These are phyloP conservation scores for Ascochyta clinopodiicola DNA, from an alignment of 2,329 filamentous ascomycete species.

Conservation along the genomic window DNA sequence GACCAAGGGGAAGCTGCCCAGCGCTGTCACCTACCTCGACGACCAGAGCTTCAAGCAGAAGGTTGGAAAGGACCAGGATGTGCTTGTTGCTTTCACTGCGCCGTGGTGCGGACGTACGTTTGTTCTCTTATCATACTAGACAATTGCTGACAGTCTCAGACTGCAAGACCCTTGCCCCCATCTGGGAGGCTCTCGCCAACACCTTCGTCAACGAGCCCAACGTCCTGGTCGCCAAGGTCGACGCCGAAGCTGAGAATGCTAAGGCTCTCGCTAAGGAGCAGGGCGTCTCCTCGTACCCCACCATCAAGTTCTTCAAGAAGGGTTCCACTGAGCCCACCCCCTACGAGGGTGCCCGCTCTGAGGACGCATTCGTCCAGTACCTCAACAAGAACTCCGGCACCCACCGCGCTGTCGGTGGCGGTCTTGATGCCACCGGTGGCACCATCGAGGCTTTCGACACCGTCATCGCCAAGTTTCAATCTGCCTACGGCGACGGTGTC, in stretches of 20 bases:
- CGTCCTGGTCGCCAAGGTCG: constrained; percentile 92
- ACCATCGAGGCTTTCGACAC: constrained; percentile 80
- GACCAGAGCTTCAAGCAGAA: constrained; percentile 78
- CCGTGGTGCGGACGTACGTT: constrained; percentile 97
- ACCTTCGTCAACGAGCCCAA: constrained; percentile 79
- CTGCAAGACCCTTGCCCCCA: constrained; percentile 93
- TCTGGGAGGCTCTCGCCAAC: constrained; percentile 84
- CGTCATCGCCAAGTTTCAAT: constrained; percentile 74
- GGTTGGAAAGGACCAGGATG: constrained; percentile 85
- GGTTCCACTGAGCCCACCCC: constrained; percentile 74
- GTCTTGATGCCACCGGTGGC: constrained; percentile 78
- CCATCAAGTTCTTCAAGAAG: constrained; percentile 96
- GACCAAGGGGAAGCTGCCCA: constrained; percentile 75
- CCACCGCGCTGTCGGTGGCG: constrained; percentile 80
- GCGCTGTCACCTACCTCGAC: constrained; percentile 78
- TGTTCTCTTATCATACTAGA: not conserved
- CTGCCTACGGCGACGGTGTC: constrained; percentile 67
- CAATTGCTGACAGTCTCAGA: constrained; percentile 61
- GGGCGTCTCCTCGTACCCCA: constrained; percentile 86
- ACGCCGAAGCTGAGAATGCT: constrained; percentile 85
- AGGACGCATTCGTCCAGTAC: constrained; percentile 78
- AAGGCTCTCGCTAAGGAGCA: constrained; percentile 79
- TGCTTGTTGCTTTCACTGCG: constrained; percentile 94
- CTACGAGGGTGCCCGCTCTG: constrained; percentile 78
- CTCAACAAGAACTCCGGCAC: constrained; percentile 90